These are phyloP conservation scores for Hymenoscyphus fraxineus DNA, from an alignment of 2,329 filamentous ascomycete species.

Conservation along the genomic window DNA sequence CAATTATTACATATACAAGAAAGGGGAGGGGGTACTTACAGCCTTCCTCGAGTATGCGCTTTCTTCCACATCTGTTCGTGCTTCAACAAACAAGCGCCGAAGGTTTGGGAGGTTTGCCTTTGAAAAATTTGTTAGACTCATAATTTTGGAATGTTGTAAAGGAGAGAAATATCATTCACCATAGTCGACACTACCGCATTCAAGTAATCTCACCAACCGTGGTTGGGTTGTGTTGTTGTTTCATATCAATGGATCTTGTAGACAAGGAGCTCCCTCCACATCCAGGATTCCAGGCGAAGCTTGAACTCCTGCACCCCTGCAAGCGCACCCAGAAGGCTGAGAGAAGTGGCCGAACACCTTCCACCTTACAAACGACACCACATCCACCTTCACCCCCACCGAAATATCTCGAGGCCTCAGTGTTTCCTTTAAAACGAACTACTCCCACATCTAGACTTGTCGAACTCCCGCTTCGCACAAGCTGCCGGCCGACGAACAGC, in stretches of 20 bases:
- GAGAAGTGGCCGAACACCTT: slow-evolving; percentile 10
- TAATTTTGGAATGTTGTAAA: slow-evolving; percentile 5
- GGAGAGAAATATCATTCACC: slow-evolving; percentile 1
- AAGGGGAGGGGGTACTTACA: slow-evolving; percentile 49
- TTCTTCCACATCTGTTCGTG: slow-evolving; percentile 88
- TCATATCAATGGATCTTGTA: not conserved
- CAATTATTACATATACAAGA: slow-evolving; percentile 14
- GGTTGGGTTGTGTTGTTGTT: not conserved
- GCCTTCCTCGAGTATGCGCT: slow-evolving; percentile 90
- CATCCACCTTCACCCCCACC: slow-evolving; percentile 1
- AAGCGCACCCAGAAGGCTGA: slow-evolving; percentile 24
- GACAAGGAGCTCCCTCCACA: slow-evolving; percentile 1
- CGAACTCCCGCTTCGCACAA: slow-evolving; percentile 18
- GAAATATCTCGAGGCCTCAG: not conserved
- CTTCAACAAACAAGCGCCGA: slow-evolving; percentile 92
- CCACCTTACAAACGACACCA: not conserved
- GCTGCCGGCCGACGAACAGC: slow-evolving; percentile 23
- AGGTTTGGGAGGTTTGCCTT: slow-evolving; percentile 82
- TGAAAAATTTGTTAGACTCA: slow-evolving; percentile 27
- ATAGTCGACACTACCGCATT: not conserved
- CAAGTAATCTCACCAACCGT: not conserved
- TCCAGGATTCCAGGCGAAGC: not conserved
- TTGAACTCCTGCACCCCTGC: slow-evolving; percentile 3
- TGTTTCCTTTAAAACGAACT: not conserved
- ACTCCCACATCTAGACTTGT: not conserved